A percentile compares a stretch with the other conserved stretches of the same genome.
phyloP scores from a whole-genome alignment of 2,329 filamentous ascomycete species.

The Aschersonia sp. region DNA sequence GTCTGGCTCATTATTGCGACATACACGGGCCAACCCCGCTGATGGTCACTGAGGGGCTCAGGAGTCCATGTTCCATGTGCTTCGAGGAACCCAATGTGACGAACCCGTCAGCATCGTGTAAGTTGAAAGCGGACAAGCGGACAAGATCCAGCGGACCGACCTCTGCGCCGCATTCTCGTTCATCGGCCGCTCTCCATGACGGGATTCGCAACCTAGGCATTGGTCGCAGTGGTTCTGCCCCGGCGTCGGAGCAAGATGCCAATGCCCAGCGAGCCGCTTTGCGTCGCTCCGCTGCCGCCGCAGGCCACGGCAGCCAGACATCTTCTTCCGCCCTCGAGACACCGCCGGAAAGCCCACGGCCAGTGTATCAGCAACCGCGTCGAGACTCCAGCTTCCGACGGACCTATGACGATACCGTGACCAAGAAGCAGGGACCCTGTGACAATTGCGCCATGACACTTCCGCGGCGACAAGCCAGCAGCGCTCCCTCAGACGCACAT shows the following conservation, averaged over 20 bases:
- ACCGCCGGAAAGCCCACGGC: slow-evolving; percentile 41
- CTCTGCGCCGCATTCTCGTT: slow-evolving; percentile 16
- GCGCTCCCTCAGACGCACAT: slow-evolving; percentile 11
- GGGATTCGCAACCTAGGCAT: slow-evolving; percentile 33
- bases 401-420: slow-evolving; percentile 53
- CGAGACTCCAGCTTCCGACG: slow-evolving; percentile 46
- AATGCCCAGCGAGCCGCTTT: slow-evolving; percentile 27
- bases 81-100: slow-evolving; percentile 24
- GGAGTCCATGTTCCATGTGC: slow-evolving; percentile 45
- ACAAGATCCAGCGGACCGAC: slow-evolving; percentile 25
- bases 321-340: slow-evolving; percentile 35
- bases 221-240: slow-evolving; percentile 26
- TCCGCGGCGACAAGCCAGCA: slow-evolving; percentile 24
- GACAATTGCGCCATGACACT: slow-evolving; percentile 56
- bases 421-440: slow-evolving; percentile 47
- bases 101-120: slow-evolving; percentile 2
- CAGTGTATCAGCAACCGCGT: slow-evolving; percentile 23
- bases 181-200: slow-evolving; percentile 27
- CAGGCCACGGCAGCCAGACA: slow-evolving; percentile 7
- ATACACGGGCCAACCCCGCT: slow-evolving; percentile 54
- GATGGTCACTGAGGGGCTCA: slow-evolving; percentile 55
- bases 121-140: slow-evolving; percentile 15
- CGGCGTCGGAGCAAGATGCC: slow-evolving; percentile 29
- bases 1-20: slow-evolving; percentile 58
- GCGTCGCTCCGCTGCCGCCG: slow-evolving; percentile 19